Evolutionary conservation across 176 grass and related monocot genomes (phyloP).

Genomic region (Ampelocalamus luodianensis): DNA sequence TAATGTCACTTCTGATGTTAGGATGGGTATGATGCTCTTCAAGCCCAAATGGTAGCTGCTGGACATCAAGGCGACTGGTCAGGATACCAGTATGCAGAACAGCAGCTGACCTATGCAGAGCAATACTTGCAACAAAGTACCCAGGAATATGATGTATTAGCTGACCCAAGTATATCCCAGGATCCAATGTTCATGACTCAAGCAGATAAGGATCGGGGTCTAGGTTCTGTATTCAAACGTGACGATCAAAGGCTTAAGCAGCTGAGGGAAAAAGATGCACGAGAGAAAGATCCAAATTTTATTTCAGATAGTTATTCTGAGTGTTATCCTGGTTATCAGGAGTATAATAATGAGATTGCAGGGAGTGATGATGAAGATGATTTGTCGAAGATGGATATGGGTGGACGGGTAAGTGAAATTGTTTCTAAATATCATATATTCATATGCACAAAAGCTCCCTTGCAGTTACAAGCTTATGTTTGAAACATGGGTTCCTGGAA

Average conservation of each 20-base stretch:
- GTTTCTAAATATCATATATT: conserved; percentile 8
- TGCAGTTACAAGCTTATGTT: conserved; percentile 20
- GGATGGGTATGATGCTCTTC: not conserved
- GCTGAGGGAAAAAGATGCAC: conserved; percentile 82
- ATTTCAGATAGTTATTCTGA: conserved; percentile 99
- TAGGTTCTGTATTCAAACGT: conserved; percentile 97
- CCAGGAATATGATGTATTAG: conserved; percentile 65
- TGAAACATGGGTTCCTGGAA: not conserved
- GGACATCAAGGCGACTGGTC: conserved; percentile 89
- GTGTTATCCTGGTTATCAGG: conserved; percentile 98
- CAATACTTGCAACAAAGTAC: conserved; percentile 76
- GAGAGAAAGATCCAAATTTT: conserved; percentile 95
- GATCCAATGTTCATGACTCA: conserved; percentile 83
- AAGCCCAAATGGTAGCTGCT: conserved; percentile 69
- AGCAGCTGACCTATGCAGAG: conserved; percentile 72
- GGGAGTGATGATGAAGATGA: conserved; percentile 93
- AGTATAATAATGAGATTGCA: conserved; percentile 80
- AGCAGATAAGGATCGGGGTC: conserved; percentile 81
- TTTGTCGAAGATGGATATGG: conserved; percentile 99
- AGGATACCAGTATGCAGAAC: conserved; percentile 70
- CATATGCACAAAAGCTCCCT: not conserved
- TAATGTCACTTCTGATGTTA: no score
- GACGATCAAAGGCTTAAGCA: conserved; percentile 88
- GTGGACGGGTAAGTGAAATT: conserved; percentile 78
- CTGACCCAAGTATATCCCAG: conserved; percentile 55